Base-by-base conservation (phyloP, 2,329 filamentous ascomycete species). In the Capronia coronata region DNA sequence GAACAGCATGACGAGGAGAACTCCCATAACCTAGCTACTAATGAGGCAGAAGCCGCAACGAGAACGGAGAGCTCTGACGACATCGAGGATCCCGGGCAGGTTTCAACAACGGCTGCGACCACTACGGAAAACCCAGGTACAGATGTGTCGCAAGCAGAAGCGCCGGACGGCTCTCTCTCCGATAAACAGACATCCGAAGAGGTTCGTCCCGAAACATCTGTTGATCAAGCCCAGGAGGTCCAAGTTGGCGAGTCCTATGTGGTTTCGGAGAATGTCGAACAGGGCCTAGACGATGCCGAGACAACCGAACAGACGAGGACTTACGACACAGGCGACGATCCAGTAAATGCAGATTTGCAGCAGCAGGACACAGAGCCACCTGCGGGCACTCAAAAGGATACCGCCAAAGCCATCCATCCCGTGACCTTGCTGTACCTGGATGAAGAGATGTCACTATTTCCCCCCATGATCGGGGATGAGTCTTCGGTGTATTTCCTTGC, bases 381-480 rank as follows among this genome's bases (percentile, higher is more conserved):
- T 16, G 22, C 48, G 14, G 38, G 37, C 30, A 30, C 35, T n/a
- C 41, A 44, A 2, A 19, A 29, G 10, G 29, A 43, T 2, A 11
- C 30, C 19, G 11, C 38, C 32, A 39, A 29, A 19, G 16, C 41
- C 10, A 44, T 71, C 11, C 65, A 77, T 62, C 70, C 74, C 40
- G 71, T 80, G 14, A 71, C 72, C 34, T 70, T 83, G 14, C 61
- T 72, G n/a, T 83, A 80, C 59, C 71, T 75, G 52, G 74, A 72
- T 11, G 69, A 68, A 43, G 74, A 78, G 47, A 78, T 81, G 54
- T 76, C 74, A 11, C 64, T 83, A 6, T 83, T 83, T 59, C 77
- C 78, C 29, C 77, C 76, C 2, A 67, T 53, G 42, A 29, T 56
- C 52, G 70, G 72, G 49, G 74, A 78, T 48, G 70, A 74, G 23